Base-by-base conservation (phyloP, 1,284 basidiomycete genomes). In the Vanrija pseudolonga region DNA sequence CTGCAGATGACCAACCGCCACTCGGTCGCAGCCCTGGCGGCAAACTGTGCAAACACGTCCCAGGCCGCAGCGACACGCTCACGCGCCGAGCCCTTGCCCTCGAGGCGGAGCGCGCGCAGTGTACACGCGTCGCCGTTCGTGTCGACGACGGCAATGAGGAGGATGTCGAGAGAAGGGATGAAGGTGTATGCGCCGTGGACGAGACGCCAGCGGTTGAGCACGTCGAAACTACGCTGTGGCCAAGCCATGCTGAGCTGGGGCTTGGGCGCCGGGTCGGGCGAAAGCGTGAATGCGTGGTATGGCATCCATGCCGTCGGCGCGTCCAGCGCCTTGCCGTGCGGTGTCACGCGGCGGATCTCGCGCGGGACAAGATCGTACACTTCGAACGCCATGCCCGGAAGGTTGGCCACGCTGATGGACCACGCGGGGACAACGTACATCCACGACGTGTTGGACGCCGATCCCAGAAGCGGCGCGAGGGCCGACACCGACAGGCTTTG, bases 31-130 rank as follows among this genome's bases (percentile, higher is more conserved):
- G 76, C 78, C 6, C 76, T 74, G 18, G 77, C 73, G 15, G 82
- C 83, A 66, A 83, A 85, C 26, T 71, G 65, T 44, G 65, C 66
- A 57, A 83, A 57, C 1, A 77, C 76, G 42, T 69, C 68, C 57
- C 63, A 66, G 3, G 52, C 46, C 6, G 39, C 38, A 5, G 50
- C 45, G 9, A 56, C 51, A 22, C 47, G 46, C 23, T 56, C 55
- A 14, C 39, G 39, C 19, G 41, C 19, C 18, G 20, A 22, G 15
- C 19, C 20, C 9, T 18, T 37, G 46, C 45, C 38, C 2, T 58
- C 53, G 19, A 56, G 26, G 20, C 41, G 40, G 20, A 56, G 8
- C 6, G 54, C 54, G 7, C 37, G 55, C 17, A 68, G 37, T 19
- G 62, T 56, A 45, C 58, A 63, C 17, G 56, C 56, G 37, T 74